Conservation (phyloP, 495 filamentous ascomycete genomes). For the Beverwykella pulmonaria region DNA sequence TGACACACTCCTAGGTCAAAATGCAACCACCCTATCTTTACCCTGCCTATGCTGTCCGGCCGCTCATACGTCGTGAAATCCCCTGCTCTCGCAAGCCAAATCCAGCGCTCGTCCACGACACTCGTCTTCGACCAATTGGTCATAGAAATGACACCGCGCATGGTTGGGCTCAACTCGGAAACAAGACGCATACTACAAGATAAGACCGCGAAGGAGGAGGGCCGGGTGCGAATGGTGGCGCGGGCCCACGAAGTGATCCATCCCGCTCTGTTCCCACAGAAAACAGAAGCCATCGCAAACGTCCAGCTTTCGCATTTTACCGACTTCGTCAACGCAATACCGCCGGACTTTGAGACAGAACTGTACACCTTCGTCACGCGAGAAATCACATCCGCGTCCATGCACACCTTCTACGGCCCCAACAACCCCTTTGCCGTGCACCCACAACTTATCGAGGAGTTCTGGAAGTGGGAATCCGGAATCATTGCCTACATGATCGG, state of each 20-base stretch:
- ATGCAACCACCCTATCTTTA: conserved; percentile 46
- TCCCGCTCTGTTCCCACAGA: conserved; percentile 19
- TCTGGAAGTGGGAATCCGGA: conserved; percentile 41
- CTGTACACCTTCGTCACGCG: conserved; percentile 22
- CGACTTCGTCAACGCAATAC: conserved; percentile 18
- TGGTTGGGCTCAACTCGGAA: conserved; percentile 34
- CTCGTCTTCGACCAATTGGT: conserved; percentile 49
- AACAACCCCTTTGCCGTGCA: conserved; percentile 41
- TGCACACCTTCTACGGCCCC: conserved; percentile 39
- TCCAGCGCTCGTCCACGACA: conserved; percentile 50
- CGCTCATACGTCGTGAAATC: conserved; percentile 54
- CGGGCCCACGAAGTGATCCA: conserved; percentile 37
- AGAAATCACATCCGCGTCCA: conserved; percentile 15
- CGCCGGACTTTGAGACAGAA: conserved; percentile 12
- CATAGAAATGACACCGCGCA: conserved; percentile 27
- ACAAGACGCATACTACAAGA: conserved; percentile 27
- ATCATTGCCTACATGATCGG: conserved; percentile 28
- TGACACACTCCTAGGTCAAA: conserved; percentile 17
- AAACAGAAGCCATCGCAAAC: conserved; percentile 48
- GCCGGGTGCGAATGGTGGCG: conserved; percentile 23
- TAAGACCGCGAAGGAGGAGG: conserved; percentile 22
- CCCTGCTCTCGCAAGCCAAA: conserved; percentile 46
- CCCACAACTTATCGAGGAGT: conserved; percentile 32
- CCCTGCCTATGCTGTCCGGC: conserved; percentile 48
- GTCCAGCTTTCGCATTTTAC: conserved; percentile 35